Conservation (phyloP, 768 basidiomycete genomes). For the Dioszegia aurantiaca region DNA sequence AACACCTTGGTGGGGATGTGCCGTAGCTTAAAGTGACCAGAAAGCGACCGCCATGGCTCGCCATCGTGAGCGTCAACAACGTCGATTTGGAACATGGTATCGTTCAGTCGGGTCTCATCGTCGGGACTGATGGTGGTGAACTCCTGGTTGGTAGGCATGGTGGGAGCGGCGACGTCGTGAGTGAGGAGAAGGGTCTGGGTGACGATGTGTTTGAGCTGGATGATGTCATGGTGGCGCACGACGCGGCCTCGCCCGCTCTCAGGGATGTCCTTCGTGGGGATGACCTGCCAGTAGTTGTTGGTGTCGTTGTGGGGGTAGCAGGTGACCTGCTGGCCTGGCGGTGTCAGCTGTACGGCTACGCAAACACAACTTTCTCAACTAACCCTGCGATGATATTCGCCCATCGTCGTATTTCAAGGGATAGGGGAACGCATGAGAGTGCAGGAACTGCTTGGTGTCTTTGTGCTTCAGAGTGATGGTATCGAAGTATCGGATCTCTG, state of each 20-base stretch:
- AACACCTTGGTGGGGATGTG: conserved; percentile 87
- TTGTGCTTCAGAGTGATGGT: conserved; percentile 82
- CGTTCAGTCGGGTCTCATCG: conserved; percentile 72
- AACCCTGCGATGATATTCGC: conserved; percentile 88
- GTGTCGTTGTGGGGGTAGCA: conserved; percentile 90
- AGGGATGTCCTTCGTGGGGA: conserved; percentile 91
- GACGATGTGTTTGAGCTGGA: conserved; percentile 83
- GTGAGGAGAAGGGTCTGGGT: conserved; percentile 81
- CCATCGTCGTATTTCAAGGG: conserved; percentile 94
- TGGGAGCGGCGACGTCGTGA: conserved; percentile 94
- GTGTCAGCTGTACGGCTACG: not conserved
- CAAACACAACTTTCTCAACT: conserved; percentile 9
- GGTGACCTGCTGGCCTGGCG: conserved; percentile 75
- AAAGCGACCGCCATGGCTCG: conserved; percentile 87
- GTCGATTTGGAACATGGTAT: conserved; percentile 79
- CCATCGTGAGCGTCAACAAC: conserved; percentile 72
- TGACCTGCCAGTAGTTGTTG: conserved; percentile 93
- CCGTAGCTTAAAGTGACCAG: conserved; percentile 83
- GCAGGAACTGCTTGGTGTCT: conserved; percentile 87
- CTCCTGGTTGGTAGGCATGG: conserved; percentile 97
- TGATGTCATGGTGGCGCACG: conserved; percentile 81
- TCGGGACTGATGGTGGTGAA: conserved; percentile 88
- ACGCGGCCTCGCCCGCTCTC: conserved; percentile 89
- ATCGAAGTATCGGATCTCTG: conserved; percentile 93
- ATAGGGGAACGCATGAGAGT: conserved; percentile 87